Conservation (phyloP, 352 stramenopile species). For the Pythium monospermum region DNA sequence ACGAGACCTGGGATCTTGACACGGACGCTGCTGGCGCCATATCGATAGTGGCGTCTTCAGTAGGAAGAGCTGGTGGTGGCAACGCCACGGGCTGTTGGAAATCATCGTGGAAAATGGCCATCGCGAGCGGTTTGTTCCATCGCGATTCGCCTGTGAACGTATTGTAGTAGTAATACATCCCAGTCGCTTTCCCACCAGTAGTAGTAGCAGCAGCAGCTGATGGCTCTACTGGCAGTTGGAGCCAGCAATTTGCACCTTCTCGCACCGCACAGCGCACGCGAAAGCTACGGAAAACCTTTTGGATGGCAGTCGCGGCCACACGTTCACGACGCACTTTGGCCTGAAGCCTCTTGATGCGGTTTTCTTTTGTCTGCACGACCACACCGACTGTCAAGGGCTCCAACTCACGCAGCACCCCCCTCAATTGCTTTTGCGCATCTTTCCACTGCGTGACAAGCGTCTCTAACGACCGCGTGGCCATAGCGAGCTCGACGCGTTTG, state of each 20-base stretch:
- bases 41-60: not conserved
- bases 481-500: conserved; percentile 58
- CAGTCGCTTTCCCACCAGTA: too few species aligned
- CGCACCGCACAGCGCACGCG: conserved; percentile 58
- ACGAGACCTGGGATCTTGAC: conserved; percentile 1
- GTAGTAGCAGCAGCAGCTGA: too few species aligned
- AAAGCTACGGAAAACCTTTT: conserved; percentile 76
- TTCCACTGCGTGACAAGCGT: conserved; percentile 45
- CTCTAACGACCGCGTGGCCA: conserved; percentile 53
- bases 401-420: conserved; percentile 67
- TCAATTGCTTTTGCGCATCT: conserved; percentile 65
- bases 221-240: conserved; percentile 48
- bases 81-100: conserved; percentile 39
- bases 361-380: conserved; percentile 67
- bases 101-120: conserved; percentile 67
- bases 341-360: conserved; percentile 60
- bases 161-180: conserved; percentile 73
- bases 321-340: conserved; percentile 63
- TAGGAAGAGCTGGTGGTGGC: too few species aligned
- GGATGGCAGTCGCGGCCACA: conserved; percentile 62
- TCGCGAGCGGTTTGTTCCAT: conserved; percentile 57
- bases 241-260: conserved; percentile 78
- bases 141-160: conserved; percentile 64
- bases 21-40: not conserved
- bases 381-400: conserved; percentile 84